Percentiles rank a stretch among this genome's conserved stretches.
Evolutionary conservation across 495 filamentous ascomycete species (phyloP).

Genomic region (Aspergillus incahuasiensis): DNA sequence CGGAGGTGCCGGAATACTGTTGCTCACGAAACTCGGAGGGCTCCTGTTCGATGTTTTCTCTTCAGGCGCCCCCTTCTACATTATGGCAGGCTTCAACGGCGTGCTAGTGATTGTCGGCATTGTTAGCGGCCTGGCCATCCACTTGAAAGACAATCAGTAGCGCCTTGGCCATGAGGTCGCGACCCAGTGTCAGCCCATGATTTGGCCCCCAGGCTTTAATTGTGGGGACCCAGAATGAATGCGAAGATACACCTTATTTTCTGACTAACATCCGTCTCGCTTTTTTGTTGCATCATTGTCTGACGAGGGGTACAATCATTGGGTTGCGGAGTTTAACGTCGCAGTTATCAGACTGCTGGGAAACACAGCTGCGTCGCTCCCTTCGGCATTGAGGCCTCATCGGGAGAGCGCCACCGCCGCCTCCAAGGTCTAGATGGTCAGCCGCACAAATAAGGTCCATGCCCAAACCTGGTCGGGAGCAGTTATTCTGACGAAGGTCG

Average conservation of each 20-base stretch:
- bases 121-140: slow-evolving; percentile 26
- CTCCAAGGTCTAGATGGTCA: background rate
- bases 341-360: no score
- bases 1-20: slow-evolving; percentile 84
- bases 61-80: slow-evolving; percentile 77
- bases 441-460: background rate
- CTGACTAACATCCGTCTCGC: background rate
- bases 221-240: background rate
- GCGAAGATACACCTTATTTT: background rate
- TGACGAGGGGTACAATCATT: no score
- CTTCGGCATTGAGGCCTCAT: background rate
- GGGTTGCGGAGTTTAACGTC: no score
- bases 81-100: slow-evolving; percentile 86
- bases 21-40: slow-evolving; percentile 91
- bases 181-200: background rate
- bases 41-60: slow-evolving; percentile 69
- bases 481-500: no score
- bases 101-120: slow-evolving; percentile 58
- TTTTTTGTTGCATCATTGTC: background rate
- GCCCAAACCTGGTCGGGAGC: background rate
- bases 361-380: no score
- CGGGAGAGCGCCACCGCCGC: no score
- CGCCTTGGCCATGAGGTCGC: background rate
- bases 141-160: slow-evolving; percentile 3
- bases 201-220: background rate